Evolutionary conservation across 768 basidiomycete genomes (phyloP), one percentile per base, ranked within the genome.

Genomic region (Suillus variegatus): DNA sequence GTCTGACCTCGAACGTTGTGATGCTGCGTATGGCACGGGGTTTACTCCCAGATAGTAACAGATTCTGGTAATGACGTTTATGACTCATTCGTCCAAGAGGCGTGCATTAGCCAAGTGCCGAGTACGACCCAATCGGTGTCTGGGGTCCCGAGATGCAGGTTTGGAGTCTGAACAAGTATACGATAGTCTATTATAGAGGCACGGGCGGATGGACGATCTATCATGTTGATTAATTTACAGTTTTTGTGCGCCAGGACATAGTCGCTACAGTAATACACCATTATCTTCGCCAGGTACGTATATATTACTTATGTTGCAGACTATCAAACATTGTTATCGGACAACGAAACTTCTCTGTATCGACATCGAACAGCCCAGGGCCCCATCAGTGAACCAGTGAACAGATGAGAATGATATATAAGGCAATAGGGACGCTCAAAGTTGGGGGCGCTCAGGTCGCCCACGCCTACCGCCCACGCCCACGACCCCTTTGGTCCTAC

Each of bases 1-100:
- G 79, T 28, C 66, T 80, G 38, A 77, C 79, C n/a, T 81, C 80
- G 25, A 81, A 80, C 44, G 67, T 77, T 16, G 75, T 80, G 10
- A 75, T 81, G 76, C 69, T 80, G 51, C 78, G 80, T 22, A 77
- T 73, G 56, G 70, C 67, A 25, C 69, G 69, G n/a, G 73, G 69
- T 43, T 60, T 75, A 4, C 64, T 66, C 0, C 69, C 76, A 2
- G 72, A 76, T 7, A 72, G 71, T 52, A 77, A 74, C 56, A 70
- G 74, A 36, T 75, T 79, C 41, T 81, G 79, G 80, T 81, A 62
- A 64, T n/a, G 32, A 64, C 41, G 9, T 28, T 38, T 10, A 28
- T 5, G n/a, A 16, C 5, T 2, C 2, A 9, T 25, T 58, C 9
- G 10, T 28, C 41, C 22, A 43, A 6, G 12, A 43, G 36, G 36